phyloP scores from a whole-genome alignment of 306 rosid species.

The Hippophae gyantsensis region DNA sequence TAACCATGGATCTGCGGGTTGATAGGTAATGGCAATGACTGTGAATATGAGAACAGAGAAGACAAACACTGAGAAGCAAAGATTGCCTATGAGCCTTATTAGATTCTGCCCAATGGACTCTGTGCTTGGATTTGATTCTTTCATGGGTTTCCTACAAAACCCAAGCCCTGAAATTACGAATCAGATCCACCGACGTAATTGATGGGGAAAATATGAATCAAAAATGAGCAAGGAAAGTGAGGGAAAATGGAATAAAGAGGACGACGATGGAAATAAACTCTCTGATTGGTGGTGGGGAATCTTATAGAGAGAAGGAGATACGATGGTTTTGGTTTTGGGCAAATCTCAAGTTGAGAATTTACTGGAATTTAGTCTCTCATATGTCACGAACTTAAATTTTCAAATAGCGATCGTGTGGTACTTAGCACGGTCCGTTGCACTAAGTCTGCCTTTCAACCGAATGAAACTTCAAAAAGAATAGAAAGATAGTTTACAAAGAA shows the following conservation, averaged over 20 bases:
- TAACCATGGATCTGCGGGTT: constrained; percentile 99
- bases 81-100: constrained; percentile 71
- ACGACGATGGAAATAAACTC: background rate
- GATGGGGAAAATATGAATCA: background rate
- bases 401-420: too few species aligned
- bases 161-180: background rate
- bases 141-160: constrained; percentile 41
- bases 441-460: too few species aligned
- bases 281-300: background rate
- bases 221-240: background rate
- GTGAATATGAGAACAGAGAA: constrained; percentile 79
- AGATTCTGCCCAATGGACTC: constrained; percentile 89
- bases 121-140: constrained; percentile 38
- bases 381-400: too few species aligned
- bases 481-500: too few species aligned
- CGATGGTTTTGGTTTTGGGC: too few species aligned
- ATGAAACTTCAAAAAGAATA: too few species aligned
- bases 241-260: background rate
- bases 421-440: too few species aligned
- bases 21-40: constrained; percentile 89
- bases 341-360: too few species aligned
- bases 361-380: too few species aligned
- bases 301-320: too few species aligned
- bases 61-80: constrained; percentile 81
- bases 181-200: constrained; percentile 8